Conservation (phyloP, 225 moss, liverwort and hornwort species). For the Marchantia paleacea region DNA sequence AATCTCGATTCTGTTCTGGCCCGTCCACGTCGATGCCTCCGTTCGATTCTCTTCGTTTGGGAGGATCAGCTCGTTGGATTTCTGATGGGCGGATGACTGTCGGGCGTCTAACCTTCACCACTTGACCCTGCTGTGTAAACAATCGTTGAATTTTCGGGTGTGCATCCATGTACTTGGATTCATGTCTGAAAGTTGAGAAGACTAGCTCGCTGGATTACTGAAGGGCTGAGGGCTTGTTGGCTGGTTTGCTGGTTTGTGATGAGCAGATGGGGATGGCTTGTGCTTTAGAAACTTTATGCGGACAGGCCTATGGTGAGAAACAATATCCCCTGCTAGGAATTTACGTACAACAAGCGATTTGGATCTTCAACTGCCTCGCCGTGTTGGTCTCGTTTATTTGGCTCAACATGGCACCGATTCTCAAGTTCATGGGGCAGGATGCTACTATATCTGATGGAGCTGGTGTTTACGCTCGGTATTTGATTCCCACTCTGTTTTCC, state of each 20-base stretch:
- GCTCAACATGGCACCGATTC: conserved; percentile 50
- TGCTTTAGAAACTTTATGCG: conserved; percentile 67
- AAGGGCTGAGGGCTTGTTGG: neutral
- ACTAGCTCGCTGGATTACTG: no score
- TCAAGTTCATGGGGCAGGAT: conserved; percentile 55
- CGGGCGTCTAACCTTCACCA: no score
- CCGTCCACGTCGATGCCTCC: no score
- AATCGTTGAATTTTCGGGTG: no score
- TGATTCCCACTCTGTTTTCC: conserved; percentile 60
- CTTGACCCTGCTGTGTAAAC: no score
- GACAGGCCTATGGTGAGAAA: conserved; percentile 69
- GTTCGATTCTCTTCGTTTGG: no score
- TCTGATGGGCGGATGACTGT: no score
- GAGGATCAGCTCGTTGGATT: no score
- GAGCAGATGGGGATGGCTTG: conserved; percentile 54
- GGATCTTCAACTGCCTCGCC: conserved; percentile 40
- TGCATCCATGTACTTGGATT: no score
- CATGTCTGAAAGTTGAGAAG: no score
- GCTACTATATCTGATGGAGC: conserved; percentile 51
- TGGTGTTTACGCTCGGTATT: conserved; percentile 46
- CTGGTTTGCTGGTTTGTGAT: conserved; percentile 8
- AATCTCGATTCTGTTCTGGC: neutral
- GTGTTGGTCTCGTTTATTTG: conserved; percentile 30
- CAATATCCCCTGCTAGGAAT: conserved; percentile 63
- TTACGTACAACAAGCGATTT: conserved; percentile 51